Conservation (phyloP, 768 basidiomycete genomes). For the Hypholoma sublateritium region DNA sequence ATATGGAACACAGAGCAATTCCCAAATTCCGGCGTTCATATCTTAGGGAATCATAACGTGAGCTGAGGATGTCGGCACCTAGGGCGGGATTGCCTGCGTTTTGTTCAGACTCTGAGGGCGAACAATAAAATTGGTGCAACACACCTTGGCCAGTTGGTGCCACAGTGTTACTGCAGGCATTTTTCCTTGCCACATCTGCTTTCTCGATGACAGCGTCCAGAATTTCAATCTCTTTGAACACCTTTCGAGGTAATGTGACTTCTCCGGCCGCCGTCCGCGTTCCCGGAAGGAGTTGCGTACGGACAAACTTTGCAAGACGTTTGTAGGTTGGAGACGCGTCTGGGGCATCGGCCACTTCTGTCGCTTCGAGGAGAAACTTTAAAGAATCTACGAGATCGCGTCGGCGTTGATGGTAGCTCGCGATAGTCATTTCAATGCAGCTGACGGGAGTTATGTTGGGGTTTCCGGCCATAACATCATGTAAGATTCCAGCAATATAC, state of each 20-base stretch:
- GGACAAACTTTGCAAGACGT: conserved; percentile 55
- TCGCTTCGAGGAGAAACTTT: conserved; percentile 65
- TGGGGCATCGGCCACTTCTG: conserved; percentile 45
- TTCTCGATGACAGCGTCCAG: conserved; percentile 52
- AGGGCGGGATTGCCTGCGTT: conserved; percentile 47
- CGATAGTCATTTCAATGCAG: conserved; percentile 64
- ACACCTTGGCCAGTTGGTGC: conserved; percentile 56
- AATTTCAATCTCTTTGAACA: conserved; percentile 65
- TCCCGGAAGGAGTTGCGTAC: conserved; percentile 50
- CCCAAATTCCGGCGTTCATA: conserved; percentile 73
- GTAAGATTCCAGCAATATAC: conserved; percentile 69
- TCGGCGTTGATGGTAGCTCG: conserved; percentile 68
- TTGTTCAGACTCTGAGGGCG: not conserved
- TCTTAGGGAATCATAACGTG: conserved; percentile 70
- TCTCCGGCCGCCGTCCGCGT: conserved; percentile 33
- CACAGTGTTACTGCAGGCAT: conserved; percentile 61
- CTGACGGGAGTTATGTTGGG: conserved; percentile 61
- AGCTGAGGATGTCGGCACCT: conserved; percentile 65
- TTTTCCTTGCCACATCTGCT: conserved; percentile 58
- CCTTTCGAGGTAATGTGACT: conserved; percentile 47
- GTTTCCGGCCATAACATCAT: conserved; percentile 59
- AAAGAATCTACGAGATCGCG: conserved; percentile 72
- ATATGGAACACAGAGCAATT: conserved; percentile 59
- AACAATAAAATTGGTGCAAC: conserved; percentile 11
- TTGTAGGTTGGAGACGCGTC: conserved; percentile 48